Evolutionary conservation across 345 rosid genomes (phyloP), one percentile per base, ranked within the genome.

Genomic region (Mangifera indica): DNA sequence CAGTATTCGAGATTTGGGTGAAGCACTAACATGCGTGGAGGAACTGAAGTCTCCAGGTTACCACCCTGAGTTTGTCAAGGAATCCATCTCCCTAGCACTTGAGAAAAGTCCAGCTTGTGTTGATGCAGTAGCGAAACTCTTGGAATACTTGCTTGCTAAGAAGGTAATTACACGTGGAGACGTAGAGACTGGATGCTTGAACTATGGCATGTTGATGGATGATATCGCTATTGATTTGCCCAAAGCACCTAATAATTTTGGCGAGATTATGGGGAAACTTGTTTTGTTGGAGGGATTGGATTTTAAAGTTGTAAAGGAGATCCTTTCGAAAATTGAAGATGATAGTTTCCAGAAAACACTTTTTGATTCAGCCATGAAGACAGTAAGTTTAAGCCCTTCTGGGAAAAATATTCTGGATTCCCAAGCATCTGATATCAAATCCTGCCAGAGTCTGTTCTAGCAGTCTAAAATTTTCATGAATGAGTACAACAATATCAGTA

Each of bases 171-270:
- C 89, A 9, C 44, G 73, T 51, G 67, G 74, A 56, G 97, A 90
- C 76, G 17, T 92, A 5, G 83, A 75, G 63, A 81, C 82, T 4
- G 98, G 98, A 26, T 90, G 93, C 75, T 22, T 90, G 78, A 85
- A 84, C 7, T 94, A 87, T 44, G 92, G 88, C 21, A 81, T 89
- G 1, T 75, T 79, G 88, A 67, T 94, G 66, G 97, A 94, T 78
- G 98, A 94, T 64, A 67, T 92, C n/a, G 97, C 84, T 15, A 90
- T 94, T 26, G 98, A 94, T 76, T 76, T 88, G 26, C 99, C 98
- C 0, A 92, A 79, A 70, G 99, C 98, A 0, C 98, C 93, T 3
- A 73, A 73, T 71, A 82, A 84, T 77, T 95, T 90, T 74, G 97
- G 97, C 37, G 90, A 88, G 76, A 83, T 95, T 44, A 60, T 92